Evolutionary conservation across 768 basidiomycete species (phyloP), one percentile per base, ranked within the genome.

Genomic region (Tylopilus balloui): DNA sequence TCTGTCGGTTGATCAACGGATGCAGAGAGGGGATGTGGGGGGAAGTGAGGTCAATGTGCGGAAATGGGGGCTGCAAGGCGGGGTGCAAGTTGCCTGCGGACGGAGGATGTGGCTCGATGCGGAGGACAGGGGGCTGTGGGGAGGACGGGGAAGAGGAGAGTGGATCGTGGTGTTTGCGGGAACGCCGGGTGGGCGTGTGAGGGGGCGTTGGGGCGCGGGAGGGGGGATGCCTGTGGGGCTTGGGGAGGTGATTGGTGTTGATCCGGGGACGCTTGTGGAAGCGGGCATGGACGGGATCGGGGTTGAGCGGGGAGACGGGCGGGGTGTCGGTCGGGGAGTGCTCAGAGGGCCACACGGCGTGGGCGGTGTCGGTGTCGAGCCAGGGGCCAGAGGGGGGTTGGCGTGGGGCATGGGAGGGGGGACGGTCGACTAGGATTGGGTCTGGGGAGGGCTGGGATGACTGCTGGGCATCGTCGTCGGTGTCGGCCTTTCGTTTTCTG

Each of bases 1-100:
- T 91, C 37, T 83, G 80, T 32, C 87, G 78, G 60, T 89, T 92
- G 64, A 95, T 88, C 36, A 86, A 78, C 1, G 93, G 91, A 27
- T 76, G 73, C 36, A 78, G 69, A 29, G 86, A 73, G 7, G 88
- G 89, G 51, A 89, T 79, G 54, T 83, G 78, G 3, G 79, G 73
- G 2, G 73, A 71, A 14, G 64, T 35, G 11, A 72, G 71, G 59
- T 77, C 76, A 45, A 75, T 64, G 38, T 71, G 58, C 1, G 68
- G 62, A 27, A 62, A 54, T 2, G 65, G 54, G 3, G 71, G 54
- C 57, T 67, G 55, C 54, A 62, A 20, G 55, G 68, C 15, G 53
- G 59, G 20, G 55, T 68, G 47, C 14, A 76, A 35, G 20, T 41
- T 49, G 49, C 51, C 54, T 40, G 62, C 27, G 45, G 58, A 48